Conservation (phyloP, 148 eudicot genomes). For the Nepenthes gracilis region DNA sequence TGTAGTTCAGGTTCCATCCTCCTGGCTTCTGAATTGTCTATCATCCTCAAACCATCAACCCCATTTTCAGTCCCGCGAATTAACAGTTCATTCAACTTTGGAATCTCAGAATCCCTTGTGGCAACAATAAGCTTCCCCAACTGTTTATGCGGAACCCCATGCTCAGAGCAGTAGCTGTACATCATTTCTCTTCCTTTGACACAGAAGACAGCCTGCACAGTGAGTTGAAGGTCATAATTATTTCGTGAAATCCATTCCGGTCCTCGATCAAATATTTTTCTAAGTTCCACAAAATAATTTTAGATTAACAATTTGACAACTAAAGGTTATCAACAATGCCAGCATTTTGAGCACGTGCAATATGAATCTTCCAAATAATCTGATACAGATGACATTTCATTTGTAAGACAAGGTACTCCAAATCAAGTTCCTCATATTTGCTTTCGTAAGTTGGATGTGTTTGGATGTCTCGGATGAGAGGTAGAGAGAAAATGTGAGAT, state of each 20-base stretch:
- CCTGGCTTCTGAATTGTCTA: slow-evolving; percentile 73
- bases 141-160: slow-evolving; percentile 66
- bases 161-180: slow-evolving; percentile 66
- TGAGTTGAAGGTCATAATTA: not conserved
- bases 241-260: not conserved
- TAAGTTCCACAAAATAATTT: not conserved
- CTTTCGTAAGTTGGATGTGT: too few relatives aligned
- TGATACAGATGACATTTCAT: too few relatives aligned
- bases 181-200: slow-evolving; percentile 74
- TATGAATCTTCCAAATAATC: too few relatives aligned
- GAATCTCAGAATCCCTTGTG: slow-evolving; percentile 59
- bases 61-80: slow-evolving; percentile 66
- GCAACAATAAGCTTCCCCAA: slow-evolving; percentile 88
- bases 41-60: slow-evolving; percentile 58
- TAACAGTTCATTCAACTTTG: slow-evolving; percentile 54
- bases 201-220: slow-evolving; percentile 59
- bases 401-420: too few relatives aligned
- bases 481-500: too few relatives aligned
- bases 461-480: too few relatives aligned
- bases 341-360: too few relatives aligned
- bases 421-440: too few relatives aligned
- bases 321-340: too few relatives aligned
- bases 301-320: too few relatives aligned
- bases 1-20: slow-evolving; percentile 68
- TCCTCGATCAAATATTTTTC: not conserved